phyloP scores from a whole-genome alignment of 2,329 filamentous ascomycete species.

The Aspergillus flavus region DNA sequence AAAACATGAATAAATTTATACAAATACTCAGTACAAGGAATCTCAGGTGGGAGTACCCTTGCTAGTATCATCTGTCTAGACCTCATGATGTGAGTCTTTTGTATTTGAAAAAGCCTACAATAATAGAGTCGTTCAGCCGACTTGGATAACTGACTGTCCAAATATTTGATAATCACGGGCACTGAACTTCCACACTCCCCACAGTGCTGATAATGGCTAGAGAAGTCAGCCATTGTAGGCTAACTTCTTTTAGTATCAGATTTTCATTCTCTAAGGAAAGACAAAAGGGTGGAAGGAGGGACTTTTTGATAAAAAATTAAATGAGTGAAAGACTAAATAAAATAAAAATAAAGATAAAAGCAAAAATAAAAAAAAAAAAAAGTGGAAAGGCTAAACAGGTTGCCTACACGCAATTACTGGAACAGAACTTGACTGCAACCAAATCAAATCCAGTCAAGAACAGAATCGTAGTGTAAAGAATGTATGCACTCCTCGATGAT shows the following conservation, averaged over 20 bases:
- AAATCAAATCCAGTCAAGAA: neutral
- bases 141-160: neutral
- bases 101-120: neutral
- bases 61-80: slow-evolving; percentile 13
- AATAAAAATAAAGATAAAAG: no score
- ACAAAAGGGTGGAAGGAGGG: neutral
- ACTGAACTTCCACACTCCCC: neutral
- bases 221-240: neutral
- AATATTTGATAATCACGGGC: neutral
- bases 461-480: neutral
- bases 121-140: neutral
- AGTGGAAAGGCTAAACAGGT: neutral
- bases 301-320: no score
- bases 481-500: neutral
- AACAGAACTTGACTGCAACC: neutral
- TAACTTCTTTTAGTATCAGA: neutral
- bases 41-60: slow-evolving; percentile 8
- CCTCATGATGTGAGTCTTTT: slow-evolving; percentile 13
- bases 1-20: neutral
- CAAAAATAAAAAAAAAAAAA: no score
- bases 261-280: neutral
- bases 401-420: neutral
- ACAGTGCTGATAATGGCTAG: neutral
- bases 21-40: neutral
- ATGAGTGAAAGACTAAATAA: no score